Evolutionary conservation across 371 early-diverging fungal species (phyloP).

Genomic region (Lichtheimia ramosa): DNA sequence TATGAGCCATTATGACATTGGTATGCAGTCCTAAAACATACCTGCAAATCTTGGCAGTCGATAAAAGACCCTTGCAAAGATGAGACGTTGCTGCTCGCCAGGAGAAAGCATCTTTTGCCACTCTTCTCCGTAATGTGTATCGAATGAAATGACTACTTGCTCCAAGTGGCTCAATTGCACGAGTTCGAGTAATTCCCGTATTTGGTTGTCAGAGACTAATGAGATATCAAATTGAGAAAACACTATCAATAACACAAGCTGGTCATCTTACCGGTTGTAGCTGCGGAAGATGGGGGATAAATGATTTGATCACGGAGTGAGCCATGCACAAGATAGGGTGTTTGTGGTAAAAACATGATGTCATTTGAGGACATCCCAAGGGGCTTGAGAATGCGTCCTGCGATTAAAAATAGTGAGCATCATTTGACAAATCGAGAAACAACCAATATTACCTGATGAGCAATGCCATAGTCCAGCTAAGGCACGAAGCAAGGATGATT

Average conservation of each 20-base stretch:
- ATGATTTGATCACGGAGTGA: conserved; percentile 72
- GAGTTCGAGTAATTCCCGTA: conserved; percentile 37
- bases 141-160: conserved; percentile 47
- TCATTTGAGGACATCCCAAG: conserved; percentile 24
- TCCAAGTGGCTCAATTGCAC: conserved; percentile 58
- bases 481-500: conserved; percentile 71
- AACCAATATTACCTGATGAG: conserved; percentile 32
- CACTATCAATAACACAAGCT: not conserved
- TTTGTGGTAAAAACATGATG: conserved; percentile 70
- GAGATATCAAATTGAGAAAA: not conserved
- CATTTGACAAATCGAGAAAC: no score
- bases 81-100: conserved; percentile 75
- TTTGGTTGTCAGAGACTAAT: conserved; percentile 53
- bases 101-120: conserved; percentile 76
- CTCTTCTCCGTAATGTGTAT: conserved; percentile 50
- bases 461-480: conserved; percentile 76
- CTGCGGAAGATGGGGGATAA: conserved; percentile 44
- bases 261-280: conserved; percentile 22
- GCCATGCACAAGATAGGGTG: conserved; percentile 67
- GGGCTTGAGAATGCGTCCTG: conserved; percentile 27
- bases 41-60: conserved; percentile 69
- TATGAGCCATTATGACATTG: no score
- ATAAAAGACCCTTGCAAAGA: conserved; percentile 70
- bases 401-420: not conserved
- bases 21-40: conserved; percentile 13